Base-by-base conservation (phyloP, 179 eudicot species). In the Nepenthes alata region DNA sequence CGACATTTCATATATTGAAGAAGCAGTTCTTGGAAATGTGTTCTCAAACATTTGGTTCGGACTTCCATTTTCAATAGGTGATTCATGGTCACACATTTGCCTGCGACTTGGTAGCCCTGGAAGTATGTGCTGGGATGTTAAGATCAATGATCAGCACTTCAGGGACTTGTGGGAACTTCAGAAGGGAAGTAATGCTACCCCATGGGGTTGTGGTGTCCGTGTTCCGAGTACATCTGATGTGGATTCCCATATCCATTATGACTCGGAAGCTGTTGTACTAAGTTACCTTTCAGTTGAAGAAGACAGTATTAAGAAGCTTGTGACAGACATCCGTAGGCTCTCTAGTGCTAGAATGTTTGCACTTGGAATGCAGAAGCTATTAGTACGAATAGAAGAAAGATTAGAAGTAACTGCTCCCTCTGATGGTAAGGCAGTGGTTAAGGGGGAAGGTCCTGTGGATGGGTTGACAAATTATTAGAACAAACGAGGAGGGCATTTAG, bases 51-150 rank as follows among this genome's bases (percentile, higher is more conserved):
- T 94, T 70, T 90, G 97, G 97, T 83, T 90, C 71, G 77, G 85
- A 59, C 85, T 90, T 44, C 96, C 95, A 14, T 87, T 79, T 76
- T 83, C 85, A 37, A 75, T 77, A 72, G 89, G 83, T 9, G 79
- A 76, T 70, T 79, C 89, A 44, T 90, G 96, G 99, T 84, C 83
- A 53, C 73, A 82, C 68, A 83, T 90, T 63, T 90, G 94, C 72
- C 85, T 94, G 74, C 82, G 96, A 69, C 86, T 94, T 59, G 96
- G 99, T 36, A 80, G 76, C 63, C 86, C 97, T 45, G 99, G 97
- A 75, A 94, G 86, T 77, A 75, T 94, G 89, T 84, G 76, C 63
- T 94, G 99, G 99, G 99, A 94, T 84, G 99, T 94, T 38, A 90
- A 94, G 74, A 84, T 94, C 39, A 80, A 73, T 64, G 99, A 94